A percentile compares a stretch with the other conserved stretches of the same genome.
Conservation (phyloP, 1,284 basidiomycete genomes). For the Cystobasidium sp. region DNA sequence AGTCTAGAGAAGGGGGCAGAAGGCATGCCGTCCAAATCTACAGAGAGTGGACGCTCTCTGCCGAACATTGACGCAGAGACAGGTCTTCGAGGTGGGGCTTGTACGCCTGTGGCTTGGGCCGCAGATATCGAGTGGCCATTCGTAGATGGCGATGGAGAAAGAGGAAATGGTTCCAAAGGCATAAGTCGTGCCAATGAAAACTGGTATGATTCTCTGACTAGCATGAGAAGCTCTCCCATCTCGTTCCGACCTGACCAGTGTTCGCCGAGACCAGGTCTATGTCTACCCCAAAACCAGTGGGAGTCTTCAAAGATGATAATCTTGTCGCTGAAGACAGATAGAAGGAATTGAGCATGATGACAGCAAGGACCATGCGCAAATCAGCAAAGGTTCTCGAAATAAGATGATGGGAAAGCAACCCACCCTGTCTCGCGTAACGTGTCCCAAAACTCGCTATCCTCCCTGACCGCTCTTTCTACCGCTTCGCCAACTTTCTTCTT, state of each 20-base stretch:
- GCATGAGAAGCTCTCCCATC: slow-evolving; percentile 27
- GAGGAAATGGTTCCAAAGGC: neutral
- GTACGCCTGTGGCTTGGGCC: neutral
- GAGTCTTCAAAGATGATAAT: slow-evolving; percentile 29
- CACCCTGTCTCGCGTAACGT: slow-evolving; percentile 12
- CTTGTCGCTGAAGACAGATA: slow-evolving; percentile 12
- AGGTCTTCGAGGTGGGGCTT: neutral
- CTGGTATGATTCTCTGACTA: slow-evolving; percentile 5
- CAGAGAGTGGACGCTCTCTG: slow-evolving; percentile 1
- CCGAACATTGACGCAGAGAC: neutral
- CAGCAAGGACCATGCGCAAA: neutral
- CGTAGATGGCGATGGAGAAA: neutral
- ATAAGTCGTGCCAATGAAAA: neutral
- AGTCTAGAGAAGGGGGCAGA: slow-evolving; percentile 20
- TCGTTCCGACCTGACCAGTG: slow-evolving; percentile 31
- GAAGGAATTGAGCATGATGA: neutral
- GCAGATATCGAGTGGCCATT: neutral
- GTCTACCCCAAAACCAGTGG: slow-evolving; percentile 31
- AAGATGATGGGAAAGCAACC: neutral
- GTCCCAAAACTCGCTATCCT: slow-evolving; percentile 5
- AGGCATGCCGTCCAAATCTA: neutral
- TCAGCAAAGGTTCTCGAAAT: neutral
- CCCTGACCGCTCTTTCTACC: slow-evolving; percentile 1
- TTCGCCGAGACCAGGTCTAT: neutral
- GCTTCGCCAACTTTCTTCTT: slow-evolving; percentile 10